Base-by-base conservation (phyloP, 2,329 filamentous ascomycete species). In the Calonectria hongkongensis region DNA sequence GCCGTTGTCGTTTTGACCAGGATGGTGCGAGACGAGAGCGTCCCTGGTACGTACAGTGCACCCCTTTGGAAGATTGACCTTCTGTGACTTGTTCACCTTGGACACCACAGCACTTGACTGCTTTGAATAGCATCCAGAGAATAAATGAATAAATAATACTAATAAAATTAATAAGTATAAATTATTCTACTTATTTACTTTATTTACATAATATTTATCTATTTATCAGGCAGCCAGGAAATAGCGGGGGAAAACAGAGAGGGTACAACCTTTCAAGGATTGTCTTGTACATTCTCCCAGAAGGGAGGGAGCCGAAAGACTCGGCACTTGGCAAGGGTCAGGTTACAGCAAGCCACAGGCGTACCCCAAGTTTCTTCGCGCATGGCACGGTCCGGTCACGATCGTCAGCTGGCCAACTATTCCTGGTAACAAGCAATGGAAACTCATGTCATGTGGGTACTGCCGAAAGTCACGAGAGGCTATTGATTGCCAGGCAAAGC, bases 361-460 rank as follows among this genome's bases (percentile, higher is more conserved):
- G 41, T 30, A 45, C 45, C 47, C 30, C 58, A 48, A 66, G 36
- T 43, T 36, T 64, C 66, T 72, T 51, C 64, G 63, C 62, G 66
- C 73, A 67, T 45, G 47, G 51, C 33, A 62, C 45, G 64, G 30
- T 43, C 68, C 60, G 69, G 66, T 47, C 67, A 72, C 67, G 66
- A 79, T 75, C 73, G 74, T 71, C 74, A 68, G 47, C 47, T 64
- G 64, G 64, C 51, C 51, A 41, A 62, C 45, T 62, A 47, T 68
- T 41, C 45, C 33, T 63, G 33, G 41, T 36, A 50, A 47, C 54
- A 21, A 47, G 36, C 50, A 60, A 30, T 28, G 54, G n/a, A 51
- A 51, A 58, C 63, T 66, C 63, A 71, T 48, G 68, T 63, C 68
- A 66, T 25, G 68, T 66, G 68, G 68, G 62, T 45, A 50, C 51